Base-by-base conservation (phyloP, 2,329 filamentous ascomycete species). In the Colletotrichum ledebouriae region DNA sequence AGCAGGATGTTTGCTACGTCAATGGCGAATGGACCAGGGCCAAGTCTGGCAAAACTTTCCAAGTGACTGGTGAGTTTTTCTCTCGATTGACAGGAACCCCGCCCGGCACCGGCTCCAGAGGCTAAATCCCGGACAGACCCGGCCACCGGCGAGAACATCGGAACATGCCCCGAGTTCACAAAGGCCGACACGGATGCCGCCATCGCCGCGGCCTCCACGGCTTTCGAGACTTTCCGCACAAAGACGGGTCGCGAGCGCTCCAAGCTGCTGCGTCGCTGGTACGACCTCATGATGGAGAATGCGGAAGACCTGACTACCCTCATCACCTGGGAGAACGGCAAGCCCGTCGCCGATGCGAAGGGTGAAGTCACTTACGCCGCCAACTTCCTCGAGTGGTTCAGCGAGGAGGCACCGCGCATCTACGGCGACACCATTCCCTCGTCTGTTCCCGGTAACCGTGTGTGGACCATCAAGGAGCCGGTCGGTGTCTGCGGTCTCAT, bases 11-110 rank as follows among this genome's bases (percentile, higher is more conserved):
- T 68, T 88, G 89, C 75, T 98, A 95, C 77, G 90, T 98, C 76
- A 95, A 99, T 78, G 96, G 96, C 75, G 87, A 97, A 86, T 99
- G 94, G 93, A 88, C 97, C 70, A 86, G 87, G 73, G 93, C 95
- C 73, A 88, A 89, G 76, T 97, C 94, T 1, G 93, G 94, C 76
- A 90, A 97, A 86, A 97, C 94, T 52, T 99, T 98, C 79, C 90
- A 96, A 78, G 93, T 98, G 69, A 85, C 88, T 71, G 91, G 90
- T 91, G 80, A n/a, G 55, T 10, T 46, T 15, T 13, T 55, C 0
- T 33, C 50, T 2, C 13, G 34, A 20, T 49, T 29, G 17, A 63
- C 13, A 4, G 37, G 29, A 58, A 25, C 29, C 42, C 6, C 13
- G 63, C 63, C 6, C 13, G 64, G 63, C 7, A 44, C 15, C 25